Base-by-base conservation (phyloP, 768 basidiomycete species). In the Polyporus arcularius region DNA sequence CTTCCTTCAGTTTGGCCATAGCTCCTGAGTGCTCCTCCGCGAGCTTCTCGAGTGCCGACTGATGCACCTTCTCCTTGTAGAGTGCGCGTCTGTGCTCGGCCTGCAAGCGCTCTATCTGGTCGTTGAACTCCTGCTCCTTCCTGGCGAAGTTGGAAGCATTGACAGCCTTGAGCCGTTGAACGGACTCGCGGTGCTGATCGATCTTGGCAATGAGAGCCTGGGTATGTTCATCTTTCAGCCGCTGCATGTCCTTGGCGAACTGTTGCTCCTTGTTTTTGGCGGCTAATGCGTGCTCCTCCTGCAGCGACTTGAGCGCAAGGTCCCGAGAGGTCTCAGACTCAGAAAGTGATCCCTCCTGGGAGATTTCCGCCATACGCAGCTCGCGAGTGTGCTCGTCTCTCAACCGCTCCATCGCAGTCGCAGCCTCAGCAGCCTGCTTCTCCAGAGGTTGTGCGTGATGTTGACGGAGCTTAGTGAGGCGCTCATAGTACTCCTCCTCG, bases 401-500 rank as follows among this genome's bases (percentile, higher is more conserved):
- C 63, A 93, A 73, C 48, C 90, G 82, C 55, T 89, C 86, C n/a
- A 94, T 76, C 11, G 78, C 79, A 4, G 83, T 84, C 41, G 84
- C 77, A 18, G 82, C 76, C 57, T 93, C 88, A 4, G 79, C 79
- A 1, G 83, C 78, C 57, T 88, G 82, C 65, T 79, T 83, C 62
- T 83, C 83, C 59, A 94, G 76, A 28, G 83, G 79, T 62, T 86
- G 83, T 3, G 83, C 79, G 65, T 94, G 91, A 68, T 91, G 88
- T 14, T 71, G 77, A 45, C 91, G 88, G 50, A 94, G 82, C 66
- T 89, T 90, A 14, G 86, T 89, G 43, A 94, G 76, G 21, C 85
- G 86, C 59, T 92, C 86, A 71, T 92, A 91, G 67, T 92, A 92
- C 69, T 92, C 88, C 67, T 88, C 90, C 68, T 90, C 89, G 6